A percentile compares a stretch with the other conserved stretches of the same genome.
Evolutionary conservation across 2,329 filamentous ascomycete species (phyloP).

Genomic region (Gliomastix tumulicola): DNA sequence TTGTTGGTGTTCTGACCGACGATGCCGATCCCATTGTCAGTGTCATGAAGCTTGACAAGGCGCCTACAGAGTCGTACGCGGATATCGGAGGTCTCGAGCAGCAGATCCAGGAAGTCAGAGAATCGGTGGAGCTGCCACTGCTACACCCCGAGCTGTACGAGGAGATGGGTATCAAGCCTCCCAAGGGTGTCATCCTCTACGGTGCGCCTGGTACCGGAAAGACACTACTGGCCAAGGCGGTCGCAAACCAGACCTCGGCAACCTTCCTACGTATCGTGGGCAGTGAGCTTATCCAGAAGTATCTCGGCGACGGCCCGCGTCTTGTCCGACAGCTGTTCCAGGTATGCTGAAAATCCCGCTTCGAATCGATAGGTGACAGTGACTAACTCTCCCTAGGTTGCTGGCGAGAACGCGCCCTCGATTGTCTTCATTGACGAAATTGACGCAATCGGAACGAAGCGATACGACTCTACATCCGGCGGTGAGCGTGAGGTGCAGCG

Average conservation of each 20-base stretch:
- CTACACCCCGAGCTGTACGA: constrained; percentile 97
- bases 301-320: constrained; percentile 90
- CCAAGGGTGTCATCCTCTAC: constrained; percentile 98
- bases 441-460: constrained; percentile 96
- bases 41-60: constrained; percentile 99
- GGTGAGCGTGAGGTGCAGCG: constrained; percentile 96
- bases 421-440: constrained; percentile 99
- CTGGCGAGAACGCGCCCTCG: constrained; percentile 89
- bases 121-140: constrained; percentile 91
- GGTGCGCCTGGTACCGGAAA: constrained; percentile 96
- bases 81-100: constrained; percentile 94
- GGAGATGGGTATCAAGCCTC: constrained; percentile 99
- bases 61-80: constrained; percentile 94
- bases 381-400: constrained; percentile 48
- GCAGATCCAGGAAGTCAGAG: constrained; percentile 95
- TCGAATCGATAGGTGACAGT: not conserved
- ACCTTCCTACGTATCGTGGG: constrained; percentile 97
- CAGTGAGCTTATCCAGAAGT: constrained; percentile 97
- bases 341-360: constrained; percentile 37
- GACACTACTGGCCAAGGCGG: constrained; percentile 90
- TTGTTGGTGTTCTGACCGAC: constrained; percentile 94
- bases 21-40: constrained; percentile 93
- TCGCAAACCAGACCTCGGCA: constrained; percentile 97
- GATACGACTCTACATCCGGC: constrained; percentile 94
- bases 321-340: constrained; percentile 95